Base-by-base conservation (phyloP, 495 filamentous ascomycete species). In the Podospora fimiseda region DNA sequence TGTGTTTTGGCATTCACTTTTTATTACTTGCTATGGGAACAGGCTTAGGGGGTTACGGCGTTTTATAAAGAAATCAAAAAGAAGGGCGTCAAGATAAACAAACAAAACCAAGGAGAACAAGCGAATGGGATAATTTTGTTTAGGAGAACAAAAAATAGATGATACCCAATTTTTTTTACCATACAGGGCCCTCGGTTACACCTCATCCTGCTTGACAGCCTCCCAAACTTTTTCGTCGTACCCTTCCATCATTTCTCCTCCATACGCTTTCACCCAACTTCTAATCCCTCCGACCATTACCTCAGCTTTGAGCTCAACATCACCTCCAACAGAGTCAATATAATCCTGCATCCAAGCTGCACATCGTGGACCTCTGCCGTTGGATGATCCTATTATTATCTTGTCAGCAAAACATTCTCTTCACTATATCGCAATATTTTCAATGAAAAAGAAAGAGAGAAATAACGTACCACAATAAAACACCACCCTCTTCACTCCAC, bases 321-420 rank as follows among this genome's bases (percentile, higher is more conserved):
- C 59, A 7, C 65, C 58, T 22, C 62, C 56, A 16, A 60, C 48
- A 11, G 70, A 60, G 24, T 67, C 36, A 24, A 73, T 54, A 58
- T 73, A 70, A 38, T 74, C 68, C 41, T 74, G 70, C 59, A 79
- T 70, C 73, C 75, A 78, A 4, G 62, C 71, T 11, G 75, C 74
- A 40, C 73, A 77, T 21, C 74, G 62, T 14, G 73, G 72, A 3
- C 70, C 76, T 16, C 73, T 67, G 19, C 73, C 71, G 22, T 60
- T 65, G 9, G 65, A 71, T 24, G 71, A 73, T 2, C 72, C 74
- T 77, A 23, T 14, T 8, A 23, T 45, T 40, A 14, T 15, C 16
- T 24, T 14, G 23, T 9, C n/a, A n/a, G n/a, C n/a, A n/a, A n/a
- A n/a, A n/a, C n/a, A n/a, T n/a, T n/a, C n/a, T n/a, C n/a, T n/a